Base-by-base conservation (phyloP, 2,329 filamentous ascomycete species). In the Monosporascus sp. region DNA sequence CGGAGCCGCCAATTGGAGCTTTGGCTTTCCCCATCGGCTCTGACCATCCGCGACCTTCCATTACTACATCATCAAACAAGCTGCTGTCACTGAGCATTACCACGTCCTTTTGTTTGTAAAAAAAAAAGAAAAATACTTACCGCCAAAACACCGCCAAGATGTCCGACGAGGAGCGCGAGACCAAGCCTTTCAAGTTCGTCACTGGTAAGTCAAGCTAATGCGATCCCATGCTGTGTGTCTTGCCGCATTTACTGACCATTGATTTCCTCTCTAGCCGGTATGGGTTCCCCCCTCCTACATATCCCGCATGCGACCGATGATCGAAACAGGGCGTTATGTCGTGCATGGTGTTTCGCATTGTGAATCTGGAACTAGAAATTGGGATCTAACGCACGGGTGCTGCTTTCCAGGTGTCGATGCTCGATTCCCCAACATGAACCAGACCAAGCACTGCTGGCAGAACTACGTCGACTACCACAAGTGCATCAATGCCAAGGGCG, bases 401-500 rank as follows among this genome's bases (percentile, higher is more conserved):
- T 46, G 37, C 24, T 22, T 15, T 24, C n/a, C 68, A 97, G 94
- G 94, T 82, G 96, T 95, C 81, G 94, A 99, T 74, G 94, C 94
- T 76, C 93, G 94, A 75, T 99, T 97, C 81, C 94, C 94, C 71
- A 96, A 99, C 83, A 80, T 85, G 82, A 99, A 99, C 82, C 90
- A 94, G 81, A 88, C 92, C 78, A 97, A 97, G 88, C 92, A 99
- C 85, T 99, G 94, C 90, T 99, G 94, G 94, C 95, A 99, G 77
- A 99, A 99, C 85, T 99, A 99, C 79, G 94, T 99, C 80, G 94
- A 99, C 78, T 97, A 99, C 84, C 90, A 99, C 86, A 99, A 99
- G 85, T 99, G 94, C 82, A 91, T 97, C 76, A 81, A 87, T 72
- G 93, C 92, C 78, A 97, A 97, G 85, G 93, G 93, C 76, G 93